A percentile compares a stretch with the other conserved stretches of the same genome.
These are phyloP conservation scores for Jamesozyma piceae DNA, from an alignment of 805 yeast genomes.

Conservation along the genomic window DNA sequence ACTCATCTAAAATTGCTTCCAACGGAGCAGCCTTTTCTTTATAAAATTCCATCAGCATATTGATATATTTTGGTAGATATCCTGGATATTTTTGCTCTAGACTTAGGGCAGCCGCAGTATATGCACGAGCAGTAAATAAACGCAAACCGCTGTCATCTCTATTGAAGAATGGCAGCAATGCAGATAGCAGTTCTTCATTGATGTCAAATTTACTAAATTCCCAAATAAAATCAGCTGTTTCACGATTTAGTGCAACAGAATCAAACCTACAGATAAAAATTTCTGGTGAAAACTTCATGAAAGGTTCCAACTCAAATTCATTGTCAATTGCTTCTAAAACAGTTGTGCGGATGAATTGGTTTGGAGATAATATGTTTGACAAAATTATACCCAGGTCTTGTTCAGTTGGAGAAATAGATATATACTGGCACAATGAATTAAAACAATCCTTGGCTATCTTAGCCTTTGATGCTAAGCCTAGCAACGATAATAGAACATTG, in stretches of 20 bases:
- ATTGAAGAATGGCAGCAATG: constrained; percentile 44
- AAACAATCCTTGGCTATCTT: constrained; percentile 79
- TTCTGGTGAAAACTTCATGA: constrained; percentile 47
- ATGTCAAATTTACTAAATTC: constrained; percentile 51
- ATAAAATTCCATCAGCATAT: constrained; percentile 46
- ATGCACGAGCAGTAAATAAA: constrained; percentile 59
- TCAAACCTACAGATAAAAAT: constrained; percentile 74
- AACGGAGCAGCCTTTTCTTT: constrained; percentile 58
- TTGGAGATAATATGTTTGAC: constrained; percentile 47
- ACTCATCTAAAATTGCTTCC: constrained; percentile 66
- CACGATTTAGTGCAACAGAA: constrained; percentile 51
- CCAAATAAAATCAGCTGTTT: constrained; percentile 77
- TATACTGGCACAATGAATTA: constrained; percentile 63
- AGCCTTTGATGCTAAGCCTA: constrained; percentile 68
- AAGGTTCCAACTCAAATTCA: constrained; percentile 49
- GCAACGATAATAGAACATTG: constrained; percentile 50
- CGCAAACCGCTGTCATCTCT: constrained; percentile 59
- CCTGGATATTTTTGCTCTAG: constrained; percentile 21
- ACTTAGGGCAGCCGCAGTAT: constrained; percentile 46
- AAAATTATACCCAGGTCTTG: constrained; percentile 54
- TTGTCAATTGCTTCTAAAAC: constrained; percentile 78
- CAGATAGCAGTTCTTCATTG: constrained; percentile 30
- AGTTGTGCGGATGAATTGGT: constrained; percentile 64
- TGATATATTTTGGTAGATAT: constrained; percentile 32
- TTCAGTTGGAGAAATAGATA: constrained; percentile 50